Percentiles rank a stretch among this genome's conserved stretches.
Evolutionary conservation across 2,329 filamentous ascomycete species (phyloP).

Genomic region (Fusarium nurragi): DNA sequence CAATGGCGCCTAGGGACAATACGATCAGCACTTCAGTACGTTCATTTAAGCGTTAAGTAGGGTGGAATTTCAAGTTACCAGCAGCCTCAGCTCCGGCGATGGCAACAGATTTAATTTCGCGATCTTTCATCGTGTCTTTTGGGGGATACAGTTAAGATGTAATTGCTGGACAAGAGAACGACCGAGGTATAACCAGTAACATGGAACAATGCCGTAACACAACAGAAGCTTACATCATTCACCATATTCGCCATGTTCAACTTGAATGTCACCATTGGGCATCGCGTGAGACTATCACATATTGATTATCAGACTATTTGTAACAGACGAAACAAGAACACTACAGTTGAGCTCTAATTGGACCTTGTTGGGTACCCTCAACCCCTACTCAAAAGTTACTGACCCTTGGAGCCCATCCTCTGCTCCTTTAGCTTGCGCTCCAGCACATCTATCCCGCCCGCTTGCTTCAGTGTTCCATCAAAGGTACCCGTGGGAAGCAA

Average conservation of each 20-base stretch:
- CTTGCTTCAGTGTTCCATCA: conserved; percentile 22
- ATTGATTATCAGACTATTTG: too few species aligned
- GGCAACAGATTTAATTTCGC: conserved; percentile 32
- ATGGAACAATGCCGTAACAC: background rate
- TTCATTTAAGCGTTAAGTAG: rapidly evolving
- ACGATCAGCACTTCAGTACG: background rate
- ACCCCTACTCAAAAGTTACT: background rate
- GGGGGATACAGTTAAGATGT: rapidly evolving
- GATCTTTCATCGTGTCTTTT: background rate
- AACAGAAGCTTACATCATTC: background rate
- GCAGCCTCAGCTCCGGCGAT: conserved; percentile 38
- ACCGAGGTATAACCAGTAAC: background rate
- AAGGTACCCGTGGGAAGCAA: conserved; percentile 17
- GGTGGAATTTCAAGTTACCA: background rate
- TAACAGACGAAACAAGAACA: background rate
- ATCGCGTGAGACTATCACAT: conserved; percentile 16
- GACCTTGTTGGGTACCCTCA: background rate
- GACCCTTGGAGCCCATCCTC: background rate
- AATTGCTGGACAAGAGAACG: rapidly evolving
- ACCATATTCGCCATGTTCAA: conserved; percentile 21
- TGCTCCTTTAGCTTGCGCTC: conserved; percentile 20
- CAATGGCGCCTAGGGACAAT: conserved; percentile 52
- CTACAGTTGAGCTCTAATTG: background rate
- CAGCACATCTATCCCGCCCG: conserved; percentile 23
- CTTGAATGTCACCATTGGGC: conserved; percentile 17